Conservation (phyloP, 768 basidiomycete species). For the Pulveroboletus sp. region DNA sequence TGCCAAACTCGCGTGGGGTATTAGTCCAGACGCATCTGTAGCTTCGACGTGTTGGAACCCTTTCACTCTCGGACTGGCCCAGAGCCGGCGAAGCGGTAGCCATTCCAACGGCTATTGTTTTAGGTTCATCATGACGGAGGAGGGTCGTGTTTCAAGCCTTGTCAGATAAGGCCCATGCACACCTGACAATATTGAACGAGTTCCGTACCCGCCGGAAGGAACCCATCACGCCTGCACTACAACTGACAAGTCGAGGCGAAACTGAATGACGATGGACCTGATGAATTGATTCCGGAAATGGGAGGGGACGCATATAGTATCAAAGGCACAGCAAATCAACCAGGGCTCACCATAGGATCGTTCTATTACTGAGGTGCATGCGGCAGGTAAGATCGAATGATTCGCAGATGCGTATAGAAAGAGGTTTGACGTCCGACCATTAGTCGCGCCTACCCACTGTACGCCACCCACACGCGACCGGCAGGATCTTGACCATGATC, state of each 20-base stretch:
- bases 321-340: slow-evolving; percentile 1
- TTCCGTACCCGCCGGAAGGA: slow-evolving; percentile 6
- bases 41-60: neutral
- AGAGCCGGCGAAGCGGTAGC: neutral
- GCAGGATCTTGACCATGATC: slow-evolving; percentile 2
- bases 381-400: neutral
- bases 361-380: slow-evolving; percentile 1
- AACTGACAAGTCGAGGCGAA: neutral
- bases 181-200: neutral
- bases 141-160: slow-evolving; percentile 2
- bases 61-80: neutral
- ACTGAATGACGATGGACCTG: neutral
- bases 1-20: neutral
- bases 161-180: slow-evolving; percentile 7
- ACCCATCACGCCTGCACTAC: too few species aligned
- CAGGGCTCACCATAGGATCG: neutral
- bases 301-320: neutral
- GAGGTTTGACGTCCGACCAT: slow-evolving; percentile 2
- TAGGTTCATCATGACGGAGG: neutral
- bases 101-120: neutral
- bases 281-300: neutral
- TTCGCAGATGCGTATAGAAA: neutral
- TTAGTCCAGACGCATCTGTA: neutral
- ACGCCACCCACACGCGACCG: slow-evolving; percentile 3
- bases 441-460: neutral